phyloP scores from a whole-genome alignment of 2,329 filamentous ascomycete genomes.

The Onygenales sp. region DNA sequence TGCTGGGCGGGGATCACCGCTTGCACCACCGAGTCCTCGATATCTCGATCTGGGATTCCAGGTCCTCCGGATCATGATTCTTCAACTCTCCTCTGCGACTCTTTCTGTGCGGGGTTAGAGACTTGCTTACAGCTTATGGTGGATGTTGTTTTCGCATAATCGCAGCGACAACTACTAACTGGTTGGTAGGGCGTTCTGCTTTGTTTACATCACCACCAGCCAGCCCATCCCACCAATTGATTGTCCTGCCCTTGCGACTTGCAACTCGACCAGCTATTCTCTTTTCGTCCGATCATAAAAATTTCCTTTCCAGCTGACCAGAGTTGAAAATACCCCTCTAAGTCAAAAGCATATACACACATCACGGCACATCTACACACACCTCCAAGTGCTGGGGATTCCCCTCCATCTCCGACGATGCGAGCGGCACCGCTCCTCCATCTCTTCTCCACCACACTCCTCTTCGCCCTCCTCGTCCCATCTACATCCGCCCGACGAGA shows the following conservation, averaged over 20 bases:
- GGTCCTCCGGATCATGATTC: background rate
- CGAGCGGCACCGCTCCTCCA: background rate
- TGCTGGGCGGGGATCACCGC: background rate
- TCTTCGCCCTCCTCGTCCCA: constrained; percentile 5
- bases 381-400: no score
- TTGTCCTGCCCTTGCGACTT: background rate
- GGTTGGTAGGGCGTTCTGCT: background rate
- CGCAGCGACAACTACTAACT: no score
- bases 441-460: background rate
- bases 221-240: background rate
- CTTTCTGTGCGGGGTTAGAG: no score
- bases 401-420: background rate
- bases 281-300: background rate
- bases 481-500: background rate
- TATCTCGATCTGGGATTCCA: background rate
- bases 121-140: no score
- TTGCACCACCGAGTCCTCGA: no score
- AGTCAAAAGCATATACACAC: background rate
- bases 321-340: background rate
- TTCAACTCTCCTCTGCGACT: background rate
- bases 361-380: background rate
- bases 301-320: background rate
- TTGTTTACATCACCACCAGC: background rate
- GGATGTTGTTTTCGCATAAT: no score
- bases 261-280: background rate